Percentiles rank a stretch among this genome's conserved stretches.
These are phyloP conservation scores for Acer negundo DNA, from an alignment of 345 rosid species.

Conservation along the genomic window DNA sequence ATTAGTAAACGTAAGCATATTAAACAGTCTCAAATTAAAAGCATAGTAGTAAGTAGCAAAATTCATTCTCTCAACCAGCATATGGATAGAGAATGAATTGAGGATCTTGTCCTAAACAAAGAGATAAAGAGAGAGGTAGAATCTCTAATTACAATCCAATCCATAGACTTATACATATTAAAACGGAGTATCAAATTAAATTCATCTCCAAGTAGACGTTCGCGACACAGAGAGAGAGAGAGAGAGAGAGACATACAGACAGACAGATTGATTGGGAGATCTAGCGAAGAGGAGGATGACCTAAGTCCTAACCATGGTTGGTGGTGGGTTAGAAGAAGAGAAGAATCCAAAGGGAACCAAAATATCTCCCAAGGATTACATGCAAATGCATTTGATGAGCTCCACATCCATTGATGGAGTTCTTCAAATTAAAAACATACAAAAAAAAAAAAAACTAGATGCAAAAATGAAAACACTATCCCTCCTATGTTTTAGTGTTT, in stretches of 20 bases:
- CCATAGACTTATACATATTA: constrained; percentile 34
- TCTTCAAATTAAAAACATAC: constrained; percentile 27
- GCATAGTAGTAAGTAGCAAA: constrained; percentile 37
- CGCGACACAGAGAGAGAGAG: constrained; percentile 10
- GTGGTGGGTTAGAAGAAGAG: constrained; percentile 40
- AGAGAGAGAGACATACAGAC: constrained; percentile 14
- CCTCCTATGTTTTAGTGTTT: constrained; percentile 44
- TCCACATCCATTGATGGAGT: constrained; percentile 77
- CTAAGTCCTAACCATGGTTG: constrained; percentile 98
- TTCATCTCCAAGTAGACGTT: constrained; percentile 31
- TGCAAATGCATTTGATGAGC: constrained; percentile 64
- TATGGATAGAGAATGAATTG: constrained; percentile 36
- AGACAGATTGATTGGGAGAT: not conserved
- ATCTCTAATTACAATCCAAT: constrained; percentile 47
- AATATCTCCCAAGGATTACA: constrained; percentile 84
- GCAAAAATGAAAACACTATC: constrained; percentile 37
- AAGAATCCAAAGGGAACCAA: constrained; percentile 77
- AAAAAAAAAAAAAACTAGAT: constrained; percentile 36
- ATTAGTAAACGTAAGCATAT: constrained; percentile 34
- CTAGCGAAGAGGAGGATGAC: constrained; percentile 29
- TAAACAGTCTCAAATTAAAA: constrained; percentile 28
- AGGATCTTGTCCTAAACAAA: constrained; percentile 20
- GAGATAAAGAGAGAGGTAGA: not conserved
- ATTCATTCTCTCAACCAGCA: constrained; percentile 37
- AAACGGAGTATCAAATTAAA: constrained; percentile 18